Evolutionary conservation across 1,139 yeast species (phyloP).

Genomic region (Chernovozyma sophiae-reginae): DNA sequence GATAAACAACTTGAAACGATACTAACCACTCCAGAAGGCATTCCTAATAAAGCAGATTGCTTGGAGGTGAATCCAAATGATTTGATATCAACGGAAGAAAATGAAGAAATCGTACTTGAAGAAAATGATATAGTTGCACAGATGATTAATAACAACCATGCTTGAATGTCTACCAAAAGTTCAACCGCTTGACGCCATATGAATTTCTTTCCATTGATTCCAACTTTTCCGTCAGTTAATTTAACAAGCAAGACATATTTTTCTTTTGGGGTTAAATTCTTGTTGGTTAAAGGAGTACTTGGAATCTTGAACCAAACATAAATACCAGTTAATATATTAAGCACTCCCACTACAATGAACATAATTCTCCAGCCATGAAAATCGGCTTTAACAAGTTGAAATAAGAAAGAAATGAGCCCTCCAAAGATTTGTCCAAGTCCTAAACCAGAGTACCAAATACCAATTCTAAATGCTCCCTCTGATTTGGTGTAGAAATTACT

Average conservation of each 20-base stretch:
- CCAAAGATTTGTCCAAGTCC: slow-evolving; percentile 39
- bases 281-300: slow-evolving; percentile 10
- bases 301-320: slow-evolving; percentile 9
- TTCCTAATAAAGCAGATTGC: slow-evolving; percentile 13
- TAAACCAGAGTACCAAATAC: slow-evolving; percentile 62
- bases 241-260: slow-evolving; percentile 9
- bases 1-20: neutral
- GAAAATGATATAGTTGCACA: slow-evolving; percentile 15
- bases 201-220: neutral
- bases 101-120: slow-evolving; percentile 11
- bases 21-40: slow-evolving; percentile 13
- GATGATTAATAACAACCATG: slow-evolving; percentile 3
- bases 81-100: slow-evolving; percentile 9
- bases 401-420: slow-evolving; percentile 11
- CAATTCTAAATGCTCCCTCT: slow-evolving; percentile 10
- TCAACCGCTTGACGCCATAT: neutral
- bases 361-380: slow-evolving; percentile 11
- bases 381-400: slow-evolving; percentile 8
- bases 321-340: slow-evolving; percentile 10
- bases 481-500: slow-evolving; percentile 10
- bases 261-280: slow-evolving; percentile 11
- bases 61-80: slow-evolving; percentile 14
- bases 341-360: slow-evolving; percentile 10
- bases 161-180: neutral
- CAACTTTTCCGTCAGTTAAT: slow-evolving; percentile 6